Evolutionary conservation across 257 asterid genomes (phyloP).

Genomic region (Ilex asprella): DNA sequence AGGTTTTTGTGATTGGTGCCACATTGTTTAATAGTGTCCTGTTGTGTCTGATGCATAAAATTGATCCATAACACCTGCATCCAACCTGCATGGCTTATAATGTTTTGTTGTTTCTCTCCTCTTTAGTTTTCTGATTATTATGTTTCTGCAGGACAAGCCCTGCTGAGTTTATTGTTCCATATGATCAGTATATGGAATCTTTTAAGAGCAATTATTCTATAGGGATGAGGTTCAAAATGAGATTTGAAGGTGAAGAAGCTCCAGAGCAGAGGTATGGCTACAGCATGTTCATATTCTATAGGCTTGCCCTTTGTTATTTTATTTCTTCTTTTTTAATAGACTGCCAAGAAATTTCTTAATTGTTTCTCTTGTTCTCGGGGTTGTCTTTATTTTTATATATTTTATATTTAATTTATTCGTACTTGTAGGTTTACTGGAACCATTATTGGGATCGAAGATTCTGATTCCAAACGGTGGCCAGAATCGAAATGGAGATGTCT

Average conservation of each 20-base stretch:
- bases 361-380: neutral
- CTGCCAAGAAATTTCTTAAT: too few species aligned
- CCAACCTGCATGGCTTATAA: too few species aligned
- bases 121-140: too few species aligned
- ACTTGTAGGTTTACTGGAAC: slow-evolving; percentile 80
- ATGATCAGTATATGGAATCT: slow-evolving; percentile 78
- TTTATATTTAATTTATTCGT: neutral
- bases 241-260: slow-evolving; percentile 99
- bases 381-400: slow-evolving; percentile 5
- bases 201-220: slow-evolving; percentile 65
- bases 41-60: too few species aligned
- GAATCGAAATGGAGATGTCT: slow-evolving; percentile 95
- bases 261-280: slow-evolving; percentile 84
- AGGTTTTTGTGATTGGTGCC: too few species aligned
- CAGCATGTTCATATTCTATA: neutral
- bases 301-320: too few species aligned
- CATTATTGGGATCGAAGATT: slow-evolving; percentile 77
- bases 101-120: too few species aligned
- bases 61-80: too few species aligned
- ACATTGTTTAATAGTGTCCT: too few species aligned
- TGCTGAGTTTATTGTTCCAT: slow-evolving; percentile 78
- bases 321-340: too few species aligned
- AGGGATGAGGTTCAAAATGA: slow-evolving; percentile 97
- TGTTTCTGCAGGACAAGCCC: slow-evolving; percentile 70
- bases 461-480: slow-evolving; percentile 66